These are phyloP conservation scores for Metschnikowia picachoensis DNA, from an alignment of 805 yeast species.

Conservation along the genomic window DNA sequence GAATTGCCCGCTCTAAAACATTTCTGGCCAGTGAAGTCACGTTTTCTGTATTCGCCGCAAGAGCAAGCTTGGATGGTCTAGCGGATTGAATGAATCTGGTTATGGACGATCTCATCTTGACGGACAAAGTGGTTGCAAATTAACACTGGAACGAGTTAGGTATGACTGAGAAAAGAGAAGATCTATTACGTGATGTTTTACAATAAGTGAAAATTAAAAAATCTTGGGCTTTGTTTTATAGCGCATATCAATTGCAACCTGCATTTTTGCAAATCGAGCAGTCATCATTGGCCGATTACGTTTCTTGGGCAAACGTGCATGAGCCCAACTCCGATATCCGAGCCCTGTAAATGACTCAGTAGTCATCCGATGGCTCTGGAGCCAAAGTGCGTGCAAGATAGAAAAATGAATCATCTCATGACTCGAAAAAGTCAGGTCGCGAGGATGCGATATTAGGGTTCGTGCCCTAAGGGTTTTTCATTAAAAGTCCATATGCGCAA, in stretches of 20 bases:
- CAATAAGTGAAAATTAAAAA: no score
- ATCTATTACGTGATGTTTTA: no score
- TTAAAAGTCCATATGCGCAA: not conserved
- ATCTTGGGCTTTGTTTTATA: no score
- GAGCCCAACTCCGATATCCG: conserved; percentile 5
- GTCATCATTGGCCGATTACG: conserved; percentile 2
- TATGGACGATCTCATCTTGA: conserved; percentile 3
- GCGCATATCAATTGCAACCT: no score
- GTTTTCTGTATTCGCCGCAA: not conserved
- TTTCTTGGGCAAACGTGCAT: conserved; percentile 3
- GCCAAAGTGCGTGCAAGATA: not conserved
- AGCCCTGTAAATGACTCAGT: conserved; percentile 5
- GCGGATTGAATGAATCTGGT: conserved; percentile 1
- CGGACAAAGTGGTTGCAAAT: conserved; percentile 3
- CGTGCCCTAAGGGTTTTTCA: not conserved
- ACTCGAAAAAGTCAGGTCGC: not conserved
- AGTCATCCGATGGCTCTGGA: conserved; percentile 6
- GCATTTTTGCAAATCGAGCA: not conserved
- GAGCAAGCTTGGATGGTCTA: not conserved
- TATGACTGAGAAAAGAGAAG: no score
- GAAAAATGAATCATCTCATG: conserved; percentile 3
- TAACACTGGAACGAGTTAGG: no score
- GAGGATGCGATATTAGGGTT: not conserved
- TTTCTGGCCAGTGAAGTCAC: not conserved
- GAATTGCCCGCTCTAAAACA: conserved; percentile 7